These are phyloP conservation scores for Sporothrix euskadiensis DNA, from an alignment of 2,329 filamentous ascomycete genomes.

Conservation along the genomic window DNA sequence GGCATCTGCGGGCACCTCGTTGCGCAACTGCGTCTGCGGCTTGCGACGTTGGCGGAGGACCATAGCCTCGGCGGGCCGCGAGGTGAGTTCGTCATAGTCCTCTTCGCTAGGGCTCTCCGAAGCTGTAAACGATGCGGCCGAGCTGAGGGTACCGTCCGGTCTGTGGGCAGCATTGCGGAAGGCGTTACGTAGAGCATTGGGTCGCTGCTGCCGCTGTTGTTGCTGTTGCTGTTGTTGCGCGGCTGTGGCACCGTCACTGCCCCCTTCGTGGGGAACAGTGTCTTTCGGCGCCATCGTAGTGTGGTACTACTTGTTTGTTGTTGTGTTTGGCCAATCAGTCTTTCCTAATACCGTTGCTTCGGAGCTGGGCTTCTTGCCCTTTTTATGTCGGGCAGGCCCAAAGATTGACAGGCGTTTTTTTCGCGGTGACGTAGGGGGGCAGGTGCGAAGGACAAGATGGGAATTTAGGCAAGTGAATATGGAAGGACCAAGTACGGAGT, in stretches of 20 bases:
- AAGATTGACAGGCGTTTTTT: background rate
- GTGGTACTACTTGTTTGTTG: background rate
- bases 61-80: conserved; percentile 32
- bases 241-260: background rate
- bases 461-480: background rate
- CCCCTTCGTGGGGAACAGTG: background rate
- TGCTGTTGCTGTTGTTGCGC: conserved; percentile 3
- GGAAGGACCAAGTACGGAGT: background rate
- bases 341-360: background rate
- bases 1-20: conserved; percentile 20
- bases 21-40: conserved; percentile 25
- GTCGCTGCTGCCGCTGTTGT: conserved; percentile 19
- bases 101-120: conserved; percentile 50
- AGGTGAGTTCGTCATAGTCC: conserved; percentile 46
- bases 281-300: conserved; percentile 12
- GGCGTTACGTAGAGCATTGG: conserved; percentile 34
- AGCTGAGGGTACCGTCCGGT: conserved; percentile 21
- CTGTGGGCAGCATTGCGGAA: conserved; percentile 23
- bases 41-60: conserved; percentile 32
- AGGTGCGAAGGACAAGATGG: conserved; percentile 3
- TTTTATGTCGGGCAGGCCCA: background rate
- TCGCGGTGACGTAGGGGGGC: conserved; percentile 14
- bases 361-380: background rate
- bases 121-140: conserved; percentile 31
- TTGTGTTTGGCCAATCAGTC: conserved; percentile 1